phyloP scores from a whole-genome alignment of 495 filamentous ascomycete genomes.

The Acidiella bohemica region DNA sequence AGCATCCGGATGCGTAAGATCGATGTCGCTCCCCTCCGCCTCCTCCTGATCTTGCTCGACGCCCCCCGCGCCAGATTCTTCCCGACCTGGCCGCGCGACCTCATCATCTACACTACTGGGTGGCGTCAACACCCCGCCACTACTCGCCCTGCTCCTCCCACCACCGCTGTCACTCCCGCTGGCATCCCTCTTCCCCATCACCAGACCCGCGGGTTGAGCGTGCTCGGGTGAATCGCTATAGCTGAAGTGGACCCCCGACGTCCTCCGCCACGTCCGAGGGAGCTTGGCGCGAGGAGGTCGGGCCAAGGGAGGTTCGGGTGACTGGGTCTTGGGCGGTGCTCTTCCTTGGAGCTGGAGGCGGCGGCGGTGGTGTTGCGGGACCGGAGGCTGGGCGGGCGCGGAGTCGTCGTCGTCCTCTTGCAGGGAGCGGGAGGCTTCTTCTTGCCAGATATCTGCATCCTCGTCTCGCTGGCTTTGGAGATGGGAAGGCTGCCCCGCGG shows the following conservation, averaged over 20 bases:
- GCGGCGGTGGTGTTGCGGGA: too few species aligned
- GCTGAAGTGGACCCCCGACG: slow-evolving; percentile 24
- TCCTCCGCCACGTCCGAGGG: slow-evolving; percentile 34
- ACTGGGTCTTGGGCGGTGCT: slow-evolving; percentile 8
- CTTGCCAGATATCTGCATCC: slow-evolving; percentile 31
- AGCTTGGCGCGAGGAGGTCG: slow-evolving; percentile 30
- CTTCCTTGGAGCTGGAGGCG: not conserved
- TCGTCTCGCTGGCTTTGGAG: too few species aligned
- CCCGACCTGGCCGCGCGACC: not conserved
- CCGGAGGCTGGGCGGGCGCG: too few species aligned
- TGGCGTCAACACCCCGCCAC: slow-evolving; percentile 16
- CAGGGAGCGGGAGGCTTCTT: slow-evolving; percentile 30
- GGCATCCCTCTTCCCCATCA: not conserved
- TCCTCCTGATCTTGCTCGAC: not conserved
- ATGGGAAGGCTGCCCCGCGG: too few species aligned
- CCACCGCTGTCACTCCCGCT: not conserved
- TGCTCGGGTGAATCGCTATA: slow-evolving; percentile 23
- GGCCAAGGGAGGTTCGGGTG: slow-evolving; percentile 8
- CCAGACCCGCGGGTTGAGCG: not conserved
- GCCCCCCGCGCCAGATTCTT: too few species aligned
- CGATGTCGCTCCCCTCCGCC: slow-evolving; percentile 4
- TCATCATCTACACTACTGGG: slow-evolving; percentile 12
- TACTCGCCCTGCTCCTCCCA: slow-evolving; percentile 11
- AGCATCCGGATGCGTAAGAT: slow-evolving; percentile 10
- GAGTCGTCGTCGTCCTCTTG: too few species aligned